phyloP scores from a whole-genome alignment of 202 grass and related monocot genomes.

The Eragrostis tef region DNA sequence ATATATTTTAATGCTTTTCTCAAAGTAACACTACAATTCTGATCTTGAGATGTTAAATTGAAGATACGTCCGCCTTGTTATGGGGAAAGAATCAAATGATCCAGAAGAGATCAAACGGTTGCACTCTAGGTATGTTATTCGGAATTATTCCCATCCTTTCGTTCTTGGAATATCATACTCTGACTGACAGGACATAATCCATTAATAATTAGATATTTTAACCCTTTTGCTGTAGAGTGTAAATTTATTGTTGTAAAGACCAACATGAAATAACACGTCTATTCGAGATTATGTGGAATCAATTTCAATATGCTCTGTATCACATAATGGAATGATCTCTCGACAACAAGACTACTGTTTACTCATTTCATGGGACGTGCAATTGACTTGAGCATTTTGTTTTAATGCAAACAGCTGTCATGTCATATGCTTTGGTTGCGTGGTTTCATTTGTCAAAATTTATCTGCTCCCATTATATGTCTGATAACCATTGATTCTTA shows the following conservation, averaged over 20 bases:
- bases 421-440: not conserved
- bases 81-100: slow-evolving; percentile 70
- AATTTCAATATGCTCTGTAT: not conserved
- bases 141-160: not conserved
- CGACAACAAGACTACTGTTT: not conserved
- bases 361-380: slow-evolving; percentile 1
- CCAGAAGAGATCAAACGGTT: slow-evolving; percentile 65
- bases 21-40: slow-evolving; percentile 9
- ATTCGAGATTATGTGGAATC: not conserved
- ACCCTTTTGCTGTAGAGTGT: not conserved
- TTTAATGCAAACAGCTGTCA: not conserved
- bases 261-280: not conserved
- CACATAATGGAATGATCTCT: slow-evolving; percentile 4
- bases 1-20: slow-evolving; percentile 26
- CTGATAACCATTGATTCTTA: slow-evolving; percentile 29
- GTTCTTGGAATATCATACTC: not conserved
- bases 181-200: not conserved
- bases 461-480: not conserved
- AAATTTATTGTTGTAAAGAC: slow-evolving; percentile 8
- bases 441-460: slow-evolving; percentile 30
- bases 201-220: not conserved
- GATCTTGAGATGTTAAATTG: slow-evolving; percentile 31
- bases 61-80: slow-evolving; percentile 83
- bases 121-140: slow-evolving; percentile 69
- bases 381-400: not conserved